Conservation (phyloP, 2,329 filamentous ascomycete genomes). For the Apiospora hydei region DNA sequence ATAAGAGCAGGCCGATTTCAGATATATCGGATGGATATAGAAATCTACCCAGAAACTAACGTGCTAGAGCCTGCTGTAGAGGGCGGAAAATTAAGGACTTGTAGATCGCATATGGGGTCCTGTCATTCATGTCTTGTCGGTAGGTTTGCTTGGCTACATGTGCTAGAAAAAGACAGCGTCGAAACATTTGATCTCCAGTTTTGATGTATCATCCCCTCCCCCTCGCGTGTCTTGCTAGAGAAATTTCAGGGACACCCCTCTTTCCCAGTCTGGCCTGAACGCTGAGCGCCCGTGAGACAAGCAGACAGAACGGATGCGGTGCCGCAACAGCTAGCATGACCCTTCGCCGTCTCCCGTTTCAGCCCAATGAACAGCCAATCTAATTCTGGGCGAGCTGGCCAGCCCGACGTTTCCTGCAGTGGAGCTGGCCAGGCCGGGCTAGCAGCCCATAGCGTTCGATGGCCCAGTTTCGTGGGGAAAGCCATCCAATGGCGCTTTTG, state of each 20-base stretch:
- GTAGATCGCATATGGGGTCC: constrained; percentile 3
- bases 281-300: neutral
- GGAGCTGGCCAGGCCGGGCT: neutral
- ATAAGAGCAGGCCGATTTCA: neutral
- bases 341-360: constrained; percentile 3
- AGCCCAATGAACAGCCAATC: constrained; percentile 9
- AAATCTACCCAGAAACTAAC: constrained; percentile 9
- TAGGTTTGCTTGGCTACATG: neutral
- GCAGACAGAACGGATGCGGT: neutral
- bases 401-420: constrained; percentile 4
- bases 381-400: neutral
- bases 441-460: constrained; percentile 3
- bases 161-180: neutral
- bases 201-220: constrained; percentile 12
- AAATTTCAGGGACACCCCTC: constrained; percentile 17
- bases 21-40: constrained; percentile 10
- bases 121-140: neutral
- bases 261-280: neutral
- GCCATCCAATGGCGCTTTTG: neutral
- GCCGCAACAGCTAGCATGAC: neutral
- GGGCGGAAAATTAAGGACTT: constrained; percentile 4
- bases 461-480: constrained; percentile 11
- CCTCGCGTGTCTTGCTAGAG: neutral
- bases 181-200: constrained; percentile 21
- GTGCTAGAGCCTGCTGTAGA: neutral